Evolutionary conservation across 805 yeast species (phyloP).

Genomic region (Candida silvicultrix): DNA sequence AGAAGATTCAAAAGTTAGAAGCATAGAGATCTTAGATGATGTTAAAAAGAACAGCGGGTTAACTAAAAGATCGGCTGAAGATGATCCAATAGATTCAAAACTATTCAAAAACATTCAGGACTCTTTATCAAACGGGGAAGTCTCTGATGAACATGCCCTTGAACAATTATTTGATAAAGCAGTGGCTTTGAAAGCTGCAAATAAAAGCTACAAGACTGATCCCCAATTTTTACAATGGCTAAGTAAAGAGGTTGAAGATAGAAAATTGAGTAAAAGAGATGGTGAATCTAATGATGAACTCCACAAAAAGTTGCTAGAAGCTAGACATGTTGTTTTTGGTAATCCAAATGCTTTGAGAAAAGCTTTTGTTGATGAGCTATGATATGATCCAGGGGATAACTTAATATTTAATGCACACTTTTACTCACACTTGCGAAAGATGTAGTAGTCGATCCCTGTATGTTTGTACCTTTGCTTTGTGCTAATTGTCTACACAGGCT

Average conservation of each 20-base stretch:
- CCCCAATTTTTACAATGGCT: conserved; percentile 59
- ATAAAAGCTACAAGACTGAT: conserved; percentile 21
- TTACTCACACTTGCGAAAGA: no score
- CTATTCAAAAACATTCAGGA: conserved; percentile 15
- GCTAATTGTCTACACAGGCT: no score
- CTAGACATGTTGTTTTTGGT: conserved; percentile 70
- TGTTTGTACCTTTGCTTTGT: no score
- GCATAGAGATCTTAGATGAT: conserved; percentile 43
- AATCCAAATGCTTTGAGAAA: conserved; percentile 68
- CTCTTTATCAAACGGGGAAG: conserved; percentile 19
- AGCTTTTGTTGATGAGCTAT: conserved; percentile 46
- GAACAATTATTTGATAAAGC: conserved; percentile 34
- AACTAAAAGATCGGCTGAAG: conserved; percentile 8
- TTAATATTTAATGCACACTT: no score
- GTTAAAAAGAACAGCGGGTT: conserved; percentile 12
- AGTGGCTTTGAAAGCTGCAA: conserved; percentile 27
- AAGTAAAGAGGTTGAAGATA: conserved; percentile 33
- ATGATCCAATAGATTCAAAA: conserved; percentile 3
- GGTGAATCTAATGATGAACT: conserved; percentile 24
- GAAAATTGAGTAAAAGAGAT: conserved; percentile 22
- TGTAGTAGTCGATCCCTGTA: no score
- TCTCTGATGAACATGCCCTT: conserved; percentile 34
- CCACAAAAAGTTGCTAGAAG: conserved; percentile 34
- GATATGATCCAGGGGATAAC: no score
- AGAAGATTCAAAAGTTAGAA: conserved; percentile 28